These are phyloP conservation scores for Pseudogymnoascus sp. DNA, from an alignment of 2,329 filamentous ascomycete genomes.

Conservation along the genomic window DNA sequence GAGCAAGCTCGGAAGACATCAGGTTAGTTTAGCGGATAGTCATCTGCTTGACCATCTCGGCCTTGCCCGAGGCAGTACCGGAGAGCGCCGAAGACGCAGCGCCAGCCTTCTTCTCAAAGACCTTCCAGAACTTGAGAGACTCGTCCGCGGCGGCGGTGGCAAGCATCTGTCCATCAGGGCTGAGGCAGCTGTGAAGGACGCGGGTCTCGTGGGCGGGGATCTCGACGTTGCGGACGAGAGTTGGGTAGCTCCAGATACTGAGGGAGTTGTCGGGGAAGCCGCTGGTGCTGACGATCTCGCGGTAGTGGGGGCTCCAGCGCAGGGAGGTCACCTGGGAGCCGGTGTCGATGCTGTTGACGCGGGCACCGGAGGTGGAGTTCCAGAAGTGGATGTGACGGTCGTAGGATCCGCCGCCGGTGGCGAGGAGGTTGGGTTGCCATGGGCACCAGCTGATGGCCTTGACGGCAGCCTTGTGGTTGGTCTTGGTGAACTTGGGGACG, in stretches of 20 bases:
- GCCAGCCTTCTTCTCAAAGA: constrained; percentile 97
- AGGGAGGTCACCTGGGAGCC: constrained; percentile 95
- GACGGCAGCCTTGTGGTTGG: constrained; percentile 97
- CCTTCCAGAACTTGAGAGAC: constrained; percentile 99
- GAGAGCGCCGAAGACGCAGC: constrained; percentile 54
- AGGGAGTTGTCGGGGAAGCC: constrained; percentile 99
- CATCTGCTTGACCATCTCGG: constrained; percentile 88
- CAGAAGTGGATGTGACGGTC: constrained; percentile 99
- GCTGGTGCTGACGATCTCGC: constrained; percentile 94
- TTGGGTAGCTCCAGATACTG: constrained; percentile 98
- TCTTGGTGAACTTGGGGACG: constrained; percentile 98
- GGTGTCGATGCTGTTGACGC: constrained; percentile 98
- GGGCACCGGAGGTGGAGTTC: constrained; percentile 96
- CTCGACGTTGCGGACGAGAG: constrained; percentile 92
- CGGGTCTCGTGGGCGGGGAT: constrained; percentile 96
- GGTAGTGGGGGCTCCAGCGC: constrained; percentile 93
- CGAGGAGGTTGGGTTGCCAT: constrained; percentile 95
- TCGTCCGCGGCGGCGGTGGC: constrained; percentile 94
- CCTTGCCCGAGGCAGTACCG: constrained; percentile 65
- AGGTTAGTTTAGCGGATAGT: constrained; percentile 61
- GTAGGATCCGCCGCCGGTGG: constrained; percentile 91
- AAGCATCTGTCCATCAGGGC: constrained; percentile 95
- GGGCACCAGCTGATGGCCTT: constrained; percentile 99
- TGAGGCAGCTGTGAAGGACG: constrained; percentile 92
- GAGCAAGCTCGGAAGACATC: constrained; percentile 27